These are phyloP conservation scores for Phalaenopsis equestris DNA, from an alignment of 106 monocot species.

Conservation along the genomic window DNA sequence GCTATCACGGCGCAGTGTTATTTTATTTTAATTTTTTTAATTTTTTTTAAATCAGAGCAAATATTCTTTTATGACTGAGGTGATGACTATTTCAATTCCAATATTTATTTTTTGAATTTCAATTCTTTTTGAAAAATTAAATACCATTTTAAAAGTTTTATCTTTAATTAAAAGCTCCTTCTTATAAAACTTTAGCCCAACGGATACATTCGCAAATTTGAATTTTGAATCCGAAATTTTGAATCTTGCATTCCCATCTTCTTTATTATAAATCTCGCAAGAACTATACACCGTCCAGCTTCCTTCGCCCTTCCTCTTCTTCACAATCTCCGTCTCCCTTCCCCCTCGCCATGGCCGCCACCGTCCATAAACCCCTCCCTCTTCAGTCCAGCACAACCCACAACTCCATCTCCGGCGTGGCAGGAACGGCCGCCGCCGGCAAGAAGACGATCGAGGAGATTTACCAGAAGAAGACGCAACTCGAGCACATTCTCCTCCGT, in stretches of 20 bases:
- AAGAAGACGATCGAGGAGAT: constrained; percentile 85
- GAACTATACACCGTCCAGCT: not conserved
- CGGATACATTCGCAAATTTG: not conserved
- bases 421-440: constrained; percentile 1
- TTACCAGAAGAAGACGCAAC: constrained; percentile 98
- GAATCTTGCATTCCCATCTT: not conserved
- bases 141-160: too few relatives aligned
- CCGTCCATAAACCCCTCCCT: constrained; percentile 46
- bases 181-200: too few relatives aligned
- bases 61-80: too few relatives aligned
- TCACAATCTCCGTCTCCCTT: constrained; percentile 38
- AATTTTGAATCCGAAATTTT: not conserved
- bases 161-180: too few relatives aligned
- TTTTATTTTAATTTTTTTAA: too few relatives aligned
- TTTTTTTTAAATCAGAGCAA: too few relatives aligned
- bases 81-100: too few relatives aligned
- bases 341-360: constrained; percentile 22
- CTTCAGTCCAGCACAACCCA: constrained; percentile 63
- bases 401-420: constrained; percentile 22
- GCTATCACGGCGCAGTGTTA: too few relatives aligned
- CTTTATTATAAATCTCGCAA: not conserved
- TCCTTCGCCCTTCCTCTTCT: not conserved
- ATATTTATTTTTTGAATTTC: too few relatives aligned
- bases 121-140: too few relatives aligned
- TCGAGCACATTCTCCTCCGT: constrained; percentile 97